A percentile compares a stretch with the other conserved stretches of the same genome.
phyloP scores from a whole-genome alignment of 148 eudicot genomes.

The Cornus florida region DNA sequence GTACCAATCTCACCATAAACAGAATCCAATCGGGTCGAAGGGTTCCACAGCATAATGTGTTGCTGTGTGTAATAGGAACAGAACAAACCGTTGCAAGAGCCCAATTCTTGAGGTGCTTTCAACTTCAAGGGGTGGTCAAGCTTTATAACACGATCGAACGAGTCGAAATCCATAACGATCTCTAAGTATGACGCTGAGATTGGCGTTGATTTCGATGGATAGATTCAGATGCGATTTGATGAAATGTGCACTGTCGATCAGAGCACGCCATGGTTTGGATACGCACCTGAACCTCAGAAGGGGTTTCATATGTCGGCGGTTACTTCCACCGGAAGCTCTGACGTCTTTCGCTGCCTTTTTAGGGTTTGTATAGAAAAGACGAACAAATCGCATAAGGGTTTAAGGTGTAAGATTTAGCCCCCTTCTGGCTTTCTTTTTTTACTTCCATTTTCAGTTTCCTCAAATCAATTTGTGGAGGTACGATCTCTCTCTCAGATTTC shows the following conservation, averaged over 20 bases:
- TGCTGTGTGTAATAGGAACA: slow-evolving; percentile 23
- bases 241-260: slow-evolving; percentile 33
- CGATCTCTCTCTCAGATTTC: no score
- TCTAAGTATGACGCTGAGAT: slow-evolving; percentile 13
- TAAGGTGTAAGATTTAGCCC: no score
- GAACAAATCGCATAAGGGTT: no score
- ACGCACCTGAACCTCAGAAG: slow-evolving; percentile 26
- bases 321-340: no score
- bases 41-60: slow-evolving; percentile 26
- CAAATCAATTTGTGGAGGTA: no score
- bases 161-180: slow-evolving; percentile 13
- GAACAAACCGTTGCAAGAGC: slow-evolving; percentile 40
- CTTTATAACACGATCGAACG: neutral
- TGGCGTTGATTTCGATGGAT: slow-evolving; percentile 13
- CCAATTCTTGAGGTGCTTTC: slow-evolving; percentile 19
- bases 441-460: no score
- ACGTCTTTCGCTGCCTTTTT: no score
- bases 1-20: slow-evolving; percentile 48
- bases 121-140: slow-evolving; percentile 25
- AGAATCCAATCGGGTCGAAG: slow-evolving; percentile 16
- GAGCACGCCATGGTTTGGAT: slow-evolving; percentile 8
- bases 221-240: slow-evolving; percentile 30
- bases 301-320: neutral
- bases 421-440: no score
- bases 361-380: no score